phyloP scores from a whole-genome alignment of 2,329 filamentous ascomycete genomes.

The Bipolaris zeicola region DNA sequence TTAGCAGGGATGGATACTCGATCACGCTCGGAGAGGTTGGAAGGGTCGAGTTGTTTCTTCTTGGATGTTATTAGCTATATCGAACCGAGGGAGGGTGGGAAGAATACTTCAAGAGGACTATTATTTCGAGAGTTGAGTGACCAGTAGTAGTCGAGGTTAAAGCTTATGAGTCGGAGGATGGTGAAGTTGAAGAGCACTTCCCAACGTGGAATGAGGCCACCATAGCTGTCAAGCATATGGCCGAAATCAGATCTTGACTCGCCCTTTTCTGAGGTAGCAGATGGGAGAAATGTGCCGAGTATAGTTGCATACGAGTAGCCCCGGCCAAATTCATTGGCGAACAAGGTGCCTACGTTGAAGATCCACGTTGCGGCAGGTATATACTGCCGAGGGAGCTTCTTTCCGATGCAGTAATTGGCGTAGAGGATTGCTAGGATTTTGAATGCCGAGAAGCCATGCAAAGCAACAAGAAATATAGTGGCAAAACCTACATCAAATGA shows the following conservation, averaged over 20 bases:
- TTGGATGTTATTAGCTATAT: slow-evolving; percentile 70
- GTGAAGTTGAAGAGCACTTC: slow-evolving; percentile 98
- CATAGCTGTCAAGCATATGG: slow-evolving; percentile 74
- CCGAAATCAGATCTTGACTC: slow-evolving; percentile 64
- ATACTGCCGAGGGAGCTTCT: slow-evolving; percentile 69
- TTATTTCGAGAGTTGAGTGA: slow-evolving; percentile 67
- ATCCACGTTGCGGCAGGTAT: slow-evolving; percentile 81
- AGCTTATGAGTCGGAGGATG: slow-evolving; percentile 88
- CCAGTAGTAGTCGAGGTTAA: slow-evolving; percentile 98
- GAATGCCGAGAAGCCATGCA: slow-evolving; percentile 84
- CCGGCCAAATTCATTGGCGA: slow-evolving; percentile 82
- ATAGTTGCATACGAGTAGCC: slow-evolving; percentile 77
- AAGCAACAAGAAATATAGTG: slow-evolving; percentile 72
- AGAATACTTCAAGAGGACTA: slow-evolving; percentile 80
- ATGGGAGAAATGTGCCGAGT: slow-evolving; percentile 57
- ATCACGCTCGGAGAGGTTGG: slow-evolving; percentile 85
- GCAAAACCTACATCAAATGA: slow-evolving; percentile 86
- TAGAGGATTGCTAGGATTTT: slow-evolving; percentile 84
- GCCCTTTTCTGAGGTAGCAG: slow-evolving; percentile 50
- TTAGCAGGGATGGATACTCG: slow-evolving; percentile 78
- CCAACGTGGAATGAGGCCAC: slow-evolving; percentile 88
- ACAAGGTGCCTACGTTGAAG: slow-evolving; percentile 85
- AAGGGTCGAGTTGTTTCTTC: slow-evolving; percentile 96
- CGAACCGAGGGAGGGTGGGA: slow-evolving; percentile 32
- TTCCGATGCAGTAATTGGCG: slow-evolving; percentile 81